Percentiles rank a stretch among this genome's conserved stretches.
These are phyloP conservation scores for Oryza longistaminata DNA, from an alignment of 176 grass and related monocot species.

Conservation along the genomic window DNA sequence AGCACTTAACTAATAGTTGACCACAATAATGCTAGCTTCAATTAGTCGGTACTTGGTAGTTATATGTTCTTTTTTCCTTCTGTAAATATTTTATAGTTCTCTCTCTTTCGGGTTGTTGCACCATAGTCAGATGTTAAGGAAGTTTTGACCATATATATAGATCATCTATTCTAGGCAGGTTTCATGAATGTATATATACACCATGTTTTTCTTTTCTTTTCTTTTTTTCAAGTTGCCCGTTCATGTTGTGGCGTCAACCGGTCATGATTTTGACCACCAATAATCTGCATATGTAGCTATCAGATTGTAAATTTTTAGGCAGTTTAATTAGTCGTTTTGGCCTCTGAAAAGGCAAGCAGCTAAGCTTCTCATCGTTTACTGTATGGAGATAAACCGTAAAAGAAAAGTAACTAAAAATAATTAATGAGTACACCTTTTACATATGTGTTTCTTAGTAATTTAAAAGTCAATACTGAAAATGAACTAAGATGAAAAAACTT, in stretches of 20 bases:
- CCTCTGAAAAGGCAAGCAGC: background rate
- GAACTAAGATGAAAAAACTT: no score
- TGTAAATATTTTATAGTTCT: background rate
- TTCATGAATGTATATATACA: background rate
- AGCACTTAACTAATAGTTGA: conserved; percentile 21
- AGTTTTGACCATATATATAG: background rate
- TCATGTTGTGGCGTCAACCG: conserved; percentile 16
- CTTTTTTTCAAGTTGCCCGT: conserved; percentile 16
- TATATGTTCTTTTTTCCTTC: background rate
- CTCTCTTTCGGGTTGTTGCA: no score
- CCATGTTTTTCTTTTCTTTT: background rate
- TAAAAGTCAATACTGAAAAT: no score
- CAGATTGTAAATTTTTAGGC: background rate
- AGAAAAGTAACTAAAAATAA: no score
- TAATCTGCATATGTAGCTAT: background rate
- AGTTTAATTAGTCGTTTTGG: background rate
- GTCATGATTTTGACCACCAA: conserved; percentile 33
- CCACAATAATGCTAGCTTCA: background rate
- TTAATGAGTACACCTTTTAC: no score
- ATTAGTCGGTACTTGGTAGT: background rate
- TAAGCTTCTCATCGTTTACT: background rate
- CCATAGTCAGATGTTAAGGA: background rate
- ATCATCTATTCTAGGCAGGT: background rate
- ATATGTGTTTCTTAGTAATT: no score
- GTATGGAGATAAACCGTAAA: no score